These are phyloP conservation scores for Harringtonia aguacate DNA, from an alignment of 2,329 filamentous ascomycete species.

Conservation along the genomic window DNA sequence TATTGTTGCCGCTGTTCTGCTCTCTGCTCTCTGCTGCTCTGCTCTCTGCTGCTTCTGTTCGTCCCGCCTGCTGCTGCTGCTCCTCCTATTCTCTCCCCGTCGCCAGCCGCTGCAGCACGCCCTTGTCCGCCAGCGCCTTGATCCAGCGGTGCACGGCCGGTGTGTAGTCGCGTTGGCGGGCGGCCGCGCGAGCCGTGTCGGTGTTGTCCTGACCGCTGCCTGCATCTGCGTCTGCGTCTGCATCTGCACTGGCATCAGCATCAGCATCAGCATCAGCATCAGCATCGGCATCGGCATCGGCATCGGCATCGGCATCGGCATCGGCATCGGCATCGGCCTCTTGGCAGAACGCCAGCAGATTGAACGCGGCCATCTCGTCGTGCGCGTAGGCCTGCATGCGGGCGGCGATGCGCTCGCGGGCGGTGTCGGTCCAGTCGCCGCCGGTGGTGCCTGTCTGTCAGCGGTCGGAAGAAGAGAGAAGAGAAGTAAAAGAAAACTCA, in stretches of 20 bases:
- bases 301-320: too few relatives aligned
- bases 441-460: slow-evolving; percentile 23
- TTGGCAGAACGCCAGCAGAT: slow-evolving; percentile 62
- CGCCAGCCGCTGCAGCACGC: slow-evolving; percentile 37
- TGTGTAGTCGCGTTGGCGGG: slow-evolving; percentile 56
- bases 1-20: too few relatives aligned
- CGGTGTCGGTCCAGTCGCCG: slow-evolving; percentile 56
- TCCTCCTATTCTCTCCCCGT: slow-evolving; percentile 5
- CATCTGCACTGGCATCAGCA: too few relatives aligned
- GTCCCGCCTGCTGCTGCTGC: background rate
- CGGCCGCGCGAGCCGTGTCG: slow-evolving; percentile 37
- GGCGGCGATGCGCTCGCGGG: slow-evolving; percentile 51
- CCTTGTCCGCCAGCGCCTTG: slow-evolving; percentile 56
- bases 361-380: slow-evolving; percentile 24
- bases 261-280: too few relatives aligned
- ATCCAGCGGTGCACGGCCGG: slow-evolving; percentile 61
- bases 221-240: slow-evolving; percentile 11
- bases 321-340: background rate
- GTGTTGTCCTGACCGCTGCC: slow-evolving; percentile 26
- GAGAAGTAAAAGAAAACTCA: slow-evolving; percentile 11
- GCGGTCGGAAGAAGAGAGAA: background rate
- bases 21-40: too few relatives aligned
- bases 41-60: background rate
- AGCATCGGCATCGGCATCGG: too few relatives aligned
- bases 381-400: slow-evolving; percentile 39